Evolutionary conservation across 352 stramenopile species (phyloP), one percentile per base, ranked within the genome.

Genomic region (Pythium biforme): DNA sequence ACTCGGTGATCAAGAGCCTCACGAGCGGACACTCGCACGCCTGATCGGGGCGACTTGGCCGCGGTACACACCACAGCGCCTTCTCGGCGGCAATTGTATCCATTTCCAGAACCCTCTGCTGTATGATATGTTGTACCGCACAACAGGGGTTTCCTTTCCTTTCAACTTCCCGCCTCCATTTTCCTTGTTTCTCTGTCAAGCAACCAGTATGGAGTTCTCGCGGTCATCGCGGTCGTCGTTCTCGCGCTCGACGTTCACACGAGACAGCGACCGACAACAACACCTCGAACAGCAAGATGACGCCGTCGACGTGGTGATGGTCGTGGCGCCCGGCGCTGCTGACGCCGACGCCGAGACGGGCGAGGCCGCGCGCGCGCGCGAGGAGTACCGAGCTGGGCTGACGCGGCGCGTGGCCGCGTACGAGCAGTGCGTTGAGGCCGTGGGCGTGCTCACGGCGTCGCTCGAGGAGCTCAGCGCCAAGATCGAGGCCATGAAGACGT

Each of bases 391-490:
- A 14, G 66, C 56, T 17, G 63, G 55, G 45, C 69, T 91, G 20
- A 70, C 77, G 47, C 73, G 66, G 33, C 77, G 76, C 47, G 74
- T 88, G 53, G 80, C 88, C 39, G 71, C 72, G 48, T 90, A 89
- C 70, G 83, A 89, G 69, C 81, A 73, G 50, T 90, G 80, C 57
- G 77, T 64, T 34, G 62, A 72, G 11, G 80, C 80, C 61, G 70
- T 92, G 52, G 60, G 64, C 34, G 70, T 70, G 43, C 69, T 75
- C 43, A 88, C 83, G 25, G 72, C 72, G 50, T 88, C 77, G 48
- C 68, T 92, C 17, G 70, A 88, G 62, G 68, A 88, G 69, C 81
- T 92, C 50, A 89, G 81, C 66, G 61, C 54, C 19, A 81, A 89
- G 39, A 33, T 90, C 26, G 75, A 89, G 33, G 62, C 71, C 45